Base-by-base conservation (phyloP, 2,329 filamentous ascomycete species). In the Venturia oleaginea region DNA sequence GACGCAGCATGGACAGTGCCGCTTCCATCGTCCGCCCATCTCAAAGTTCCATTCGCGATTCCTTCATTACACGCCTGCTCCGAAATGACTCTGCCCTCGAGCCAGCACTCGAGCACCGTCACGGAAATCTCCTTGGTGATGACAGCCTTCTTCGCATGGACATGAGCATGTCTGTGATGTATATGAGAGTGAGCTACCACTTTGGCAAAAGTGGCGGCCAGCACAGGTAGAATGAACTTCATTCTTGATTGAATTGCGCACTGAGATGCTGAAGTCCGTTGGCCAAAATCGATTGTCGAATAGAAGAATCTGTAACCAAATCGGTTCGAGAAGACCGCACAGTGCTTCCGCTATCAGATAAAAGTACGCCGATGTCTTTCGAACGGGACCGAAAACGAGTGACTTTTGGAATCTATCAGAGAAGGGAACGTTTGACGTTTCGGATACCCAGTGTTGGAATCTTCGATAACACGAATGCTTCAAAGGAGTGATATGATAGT, bases 51-150 rank as follows among this genome's bases (percentile, higher is more conserved):
- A 67, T 87, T 83, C 65, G 82, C 77, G 69, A 97, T 82, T 68
- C 91, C 91, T 64, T 84, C 73, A 77, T 88, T 82, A 63, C 91
- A 91, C 66, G 91, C 83, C 0, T 83, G 76, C 66, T 83, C 76
- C 63, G 80, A 79, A 69, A 96, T 82, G 40, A 78, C 67, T 71
- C 86, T 70, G 66, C 87, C 88, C 66, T 88, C 84, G 63, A 92
- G 79, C 73, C 88, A 82, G 77, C 92, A 97, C 65, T 57, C 61
- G 7, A 65, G 27, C 30, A 88, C 83, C 64, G 87, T 84, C 69
- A 86, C 83, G 62, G 85, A 86, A 38, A 82, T 78, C 61, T 86
- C 81, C 64, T 83, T 81, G 63, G 84, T 82, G 65, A 83, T 78
- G 60, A 79, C 77, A 42, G 78, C 38, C 32, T 27, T 59, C 34